Evolutionary conservation across 805 yeast genomes (phyloP).

Genomic region (Hanseniaspora jakobsenii): DNA sequence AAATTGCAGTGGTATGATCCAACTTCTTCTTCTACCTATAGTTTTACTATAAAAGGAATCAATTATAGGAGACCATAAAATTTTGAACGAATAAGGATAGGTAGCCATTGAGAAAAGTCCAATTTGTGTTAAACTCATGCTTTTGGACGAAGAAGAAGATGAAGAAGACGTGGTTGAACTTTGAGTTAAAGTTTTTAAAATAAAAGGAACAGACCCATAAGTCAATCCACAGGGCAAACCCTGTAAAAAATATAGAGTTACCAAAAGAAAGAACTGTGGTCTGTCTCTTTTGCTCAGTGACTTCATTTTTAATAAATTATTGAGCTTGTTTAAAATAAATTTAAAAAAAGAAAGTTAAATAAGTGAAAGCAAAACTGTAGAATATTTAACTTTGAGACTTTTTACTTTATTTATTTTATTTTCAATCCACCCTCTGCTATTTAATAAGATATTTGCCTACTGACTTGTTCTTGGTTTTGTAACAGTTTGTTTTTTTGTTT

Average conservation of each 20-base stretch:
- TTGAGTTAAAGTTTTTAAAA: constrained; percentile 50
- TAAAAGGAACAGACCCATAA: constrained; percentile 85
- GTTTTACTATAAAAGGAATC: constrained; percentile 63
- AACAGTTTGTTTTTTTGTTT: too few relatives aligned
- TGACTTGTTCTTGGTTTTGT: too few relatives aligned
- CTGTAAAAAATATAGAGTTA: constrained; percentile 68
- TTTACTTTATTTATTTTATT: too few relatives aligned
- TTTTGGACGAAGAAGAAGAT: too few relatives aligned
- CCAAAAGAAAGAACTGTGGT: constrained; percentile 61
- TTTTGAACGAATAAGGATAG: constrained; percentile 85
- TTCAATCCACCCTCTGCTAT: too few relatives aligned
- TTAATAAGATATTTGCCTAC: too few relatives aligned
- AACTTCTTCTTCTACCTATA: constrained; percentile 74
- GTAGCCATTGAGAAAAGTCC: constrained; percentile 87
- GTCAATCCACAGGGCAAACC: constrained; percentile 97
- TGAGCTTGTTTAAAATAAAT: too few relatives aligned
- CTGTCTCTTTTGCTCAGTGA: constrained; percentile 40
- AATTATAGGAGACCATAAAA: constrained; percentile 91
- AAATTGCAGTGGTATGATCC: constrained; percentile 89
- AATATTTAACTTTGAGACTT: too few relatives aligned
- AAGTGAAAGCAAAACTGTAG: too few relatives aligned
- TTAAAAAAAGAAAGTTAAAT: too few relatives aligned
- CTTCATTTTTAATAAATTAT: too few relatives aligned
- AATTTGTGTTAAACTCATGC: constrained; percentile 82
- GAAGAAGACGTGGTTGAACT: too few relatives aligned